phyloP scores from a whole-genome alignment of 2,329 filamentous ascomycete species.

The Colletotrichum sp. region DNA sequence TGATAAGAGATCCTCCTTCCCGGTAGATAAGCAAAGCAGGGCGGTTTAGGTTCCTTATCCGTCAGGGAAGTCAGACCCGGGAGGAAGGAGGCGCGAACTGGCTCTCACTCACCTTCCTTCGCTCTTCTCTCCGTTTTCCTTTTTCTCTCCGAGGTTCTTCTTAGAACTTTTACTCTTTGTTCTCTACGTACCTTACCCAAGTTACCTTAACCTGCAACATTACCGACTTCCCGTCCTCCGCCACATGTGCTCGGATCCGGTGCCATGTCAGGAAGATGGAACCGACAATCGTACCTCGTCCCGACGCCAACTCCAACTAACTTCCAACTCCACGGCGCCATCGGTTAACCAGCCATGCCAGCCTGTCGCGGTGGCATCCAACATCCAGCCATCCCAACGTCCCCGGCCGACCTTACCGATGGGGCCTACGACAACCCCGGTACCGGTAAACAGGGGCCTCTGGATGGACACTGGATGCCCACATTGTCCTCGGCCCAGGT shows the following conservation, averaged over 20 bases:
- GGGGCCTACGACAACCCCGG: neutral
- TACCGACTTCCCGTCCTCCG: neutral
- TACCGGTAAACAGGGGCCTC: neutral
- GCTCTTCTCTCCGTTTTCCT: neutral
- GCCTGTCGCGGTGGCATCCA: neutral
- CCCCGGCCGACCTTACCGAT: constrained; percentile 2
- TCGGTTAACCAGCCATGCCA: neutral
- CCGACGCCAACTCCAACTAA: neutral
- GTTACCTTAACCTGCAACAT: no score
- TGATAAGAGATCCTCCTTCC: neutral
- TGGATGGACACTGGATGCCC: neutral
- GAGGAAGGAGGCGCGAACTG: neutral
- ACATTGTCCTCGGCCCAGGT: neutral
- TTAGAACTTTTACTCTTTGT: neutral
- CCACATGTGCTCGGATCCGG: neutral
- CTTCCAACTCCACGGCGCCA: neutral
- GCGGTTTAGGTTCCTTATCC: neutral
- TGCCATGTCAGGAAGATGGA: neutral
- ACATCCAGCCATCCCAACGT: neutral
- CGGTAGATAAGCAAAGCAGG: neutral
- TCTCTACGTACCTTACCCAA: neutral
- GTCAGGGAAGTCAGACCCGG: neutral
- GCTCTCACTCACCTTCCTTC: neutral
- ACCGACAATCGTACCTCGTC: neutral
- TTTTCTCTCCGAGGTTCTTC: neutral